Evolutionary conservation across 441 rosid species (phyloP).

Genomic region (Flueggea neowawraea): DNA sequence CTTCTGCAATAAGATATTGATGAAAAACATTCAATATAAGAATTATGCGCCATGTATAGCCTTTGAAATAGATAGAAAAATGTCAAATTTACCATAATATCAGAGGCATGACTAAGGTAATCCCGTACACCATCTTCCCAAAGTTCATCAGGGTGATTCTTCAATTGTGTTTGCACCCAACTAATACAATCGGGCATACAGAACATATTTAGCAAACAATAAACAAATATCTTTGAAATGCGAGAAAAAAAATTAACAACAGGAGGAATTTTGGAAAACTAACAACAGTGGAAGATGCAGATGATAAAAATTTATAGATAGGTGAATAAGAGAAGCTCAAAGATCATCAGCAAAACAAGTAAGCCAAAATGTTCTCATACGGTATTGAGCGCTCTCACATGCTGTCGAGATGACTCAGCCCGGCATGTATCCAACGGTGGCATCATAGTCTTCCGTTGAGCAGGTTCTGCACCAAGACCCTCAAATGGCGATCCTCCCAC

Average conservation of each 20-base stretch:
- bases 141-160: constrained; percentile 94
- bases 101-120: constrained; percentile 75
- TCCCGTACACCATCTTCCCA: constrained; percentile 93
- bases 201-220: neutral
- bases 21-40: neutral
- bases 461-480: constrained; percentile 48
- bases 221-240: neutral
- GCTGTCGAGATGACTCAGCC: constrained; percentile 77
- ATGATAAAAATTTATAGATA: neutral
- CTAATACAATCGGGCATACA: constrained; percentile 31
- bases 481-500: constrained; percentile 55
- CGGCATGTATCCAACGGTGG: constrained; percentile 47
- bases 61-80: constrained; percentile 1
- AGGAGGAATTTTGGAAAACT: no score
- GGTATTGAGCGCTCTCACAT: constrained; percentile 93
- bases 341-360: neutral
- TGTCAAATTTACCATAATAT: constrained; percentile 50
- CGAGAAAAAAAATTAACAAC: neutral
- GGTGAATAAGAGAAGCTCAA: neutral
- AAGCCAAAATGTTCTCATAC: neutral
- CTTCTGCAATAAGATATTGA: constrained; percentile 37
- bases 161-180: constrained; percentile 91
- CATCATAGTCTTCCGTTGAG: constrained; percentile 36
- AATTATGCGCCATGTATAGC: neutral
- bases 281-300: neutral